These are phyloP conservation scores for Zychaea mexicana DNA, from an alignment of 371 early-diverging fungal species.

Conservation along the genomic window DNA sequence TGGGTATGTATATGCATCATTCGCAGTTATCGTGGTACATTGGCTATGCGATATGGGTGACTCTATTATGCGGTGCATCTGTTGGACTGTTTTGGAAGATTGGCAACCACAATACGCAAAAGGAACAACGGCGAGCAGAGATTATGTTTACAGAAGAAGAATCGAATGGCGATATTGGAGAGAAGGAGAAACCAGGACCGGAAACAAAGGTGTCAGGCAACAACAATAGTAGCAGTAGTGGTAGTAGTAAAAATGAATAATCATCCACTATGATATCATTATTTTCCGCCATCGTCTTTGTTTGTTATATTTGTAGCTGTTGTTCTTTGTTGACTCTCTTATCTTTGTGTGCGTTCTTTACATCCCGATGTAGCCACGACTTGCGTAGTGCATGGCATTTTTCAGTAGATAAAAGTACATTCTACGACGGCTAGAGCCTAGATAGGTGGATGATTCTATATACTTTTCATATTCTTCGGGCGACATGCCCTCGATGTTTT, in stretches of 20 bases:
- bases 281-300: no score
- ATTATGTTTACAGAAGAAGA: background rate
- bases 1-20: constrained; percentile 34
- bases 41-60: constrained; percentile 25
- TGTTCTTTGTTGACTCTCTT: no score
- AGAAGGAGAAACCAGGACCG: background rate
- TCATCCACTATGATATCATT: no score
- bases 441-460: constrained; percentile 19
- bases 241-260: no score
- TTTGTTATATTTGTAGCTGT: background rate
- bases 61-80: constrained; percentile 8
- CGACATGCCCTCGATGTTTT: constrained; percentile 12
- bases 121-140: background rate
- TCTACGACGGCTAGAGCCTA: constrained; percentile 10
- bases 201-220: background rate
- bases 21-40: constrained; percentile 16
- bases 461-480: constrained; percentile 20
- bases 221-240: no score
- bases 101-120: background rate
- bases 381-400: constrained; percentile 17
- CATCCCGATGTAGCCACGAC: constrained; percentile 22
- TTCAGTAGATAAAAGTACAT: constrained; percentile 21
- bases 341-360: constrained; percentile 5
- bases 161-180: background rate
- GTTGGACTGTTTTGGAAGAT: constrained; percentile 19